Conservation (phyloP, 768 basidiomycete species). For the Termitomyces sp. region DNA sequence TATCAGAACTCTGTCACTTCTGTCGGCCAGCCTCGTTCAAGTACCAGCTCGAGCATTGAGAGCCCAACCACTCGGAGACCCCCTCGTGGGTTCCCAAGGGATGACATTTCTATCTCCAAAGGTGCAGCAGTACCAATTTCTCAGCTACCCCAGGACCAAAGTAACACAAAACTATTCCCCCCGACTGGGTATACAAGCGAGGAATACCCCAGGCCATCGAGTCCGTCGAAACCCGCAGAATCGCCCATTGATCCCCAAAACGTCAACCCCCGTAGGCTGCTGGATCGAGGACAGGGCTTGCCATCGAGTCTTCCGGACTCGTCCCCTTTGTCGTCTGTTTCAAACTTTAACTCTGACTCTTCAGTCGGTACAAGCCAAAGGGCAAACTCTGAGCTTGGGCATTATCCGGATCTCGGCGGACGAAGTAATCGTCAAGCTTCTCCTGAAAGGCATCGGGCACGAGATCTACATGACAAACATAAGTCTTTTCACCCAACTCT, state of each 20-base stretch:
- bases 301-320: slow-evolving; percentile 52
- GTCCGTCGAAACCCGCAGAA: slow-evolving; percentile 53
- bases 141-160: slow-evolving; percentile 49
- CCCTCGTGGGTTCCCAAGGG: slow-evolving; percentile 48
- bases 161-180: slow-evolving; percentile 59
- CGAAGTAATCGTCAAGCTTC: slow-evolving; percentile 42
- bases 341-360: slow-evolving; percentile 34
- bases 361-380: slow-evolving; percentile 40
- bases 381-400: slow-evolving; percentile 79
- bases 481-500: slow-evolving; percentile 66
- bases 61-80: slow-evolving; percentile 29
- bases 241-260: slow-evolving; percentile 42
- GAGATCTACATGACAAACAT: slow-evolving; percentile 48
- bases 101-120: slow-evolving; percentile 52
- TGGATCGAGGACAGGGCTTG: slow-evolving; percentile 42
- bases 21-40: slow-evolving; percentile 50
- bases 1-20: slow-evolving; percentile 14
- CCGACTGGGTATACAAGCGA: slow-evolving; percentile 32
- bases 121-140: slow-evolving; percentile 53
- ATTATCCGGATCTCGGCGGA: slow-evolving; percentile 63
- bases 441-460: slow-evolving; percentile 51
- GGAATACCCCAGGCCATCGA: slow-evolving; percentile 39
- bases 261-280: slow-evolving; percentile 32
- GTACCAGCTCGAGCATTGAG: slow-evolving; percentile 43
- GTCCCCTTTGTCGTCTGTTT: slow-evolving; percentile 60